phyloP scores from a whole-genome alignment of 495 filamentous ascomycete genomes.

The Aspergillus sclerotiicarbonarius region DNA sequence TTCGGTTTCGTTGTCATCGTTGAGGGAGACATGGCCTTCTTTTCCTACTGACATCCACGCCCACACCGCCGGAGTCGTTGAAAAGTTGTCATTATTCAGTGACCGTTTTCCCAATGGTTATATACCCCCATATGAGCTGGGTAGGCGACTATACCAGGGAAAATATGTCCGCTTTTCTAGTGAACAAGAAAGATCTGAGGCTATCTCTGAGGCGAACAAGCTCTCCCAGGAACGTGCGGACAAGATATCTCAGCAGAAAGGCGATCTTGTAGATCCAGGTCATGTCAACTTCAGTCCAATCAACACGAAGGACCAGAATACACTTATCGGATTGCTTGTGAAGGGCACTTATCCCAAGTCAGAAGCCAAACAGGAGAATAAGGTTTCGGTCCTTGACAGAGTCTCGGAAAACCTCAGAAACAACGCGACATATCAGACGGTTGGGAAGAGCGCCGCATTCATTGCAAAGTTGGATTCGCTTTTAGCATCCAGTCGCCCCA shows the following conservation, averaged over 20 bases:
- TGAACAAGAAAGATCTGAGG: conserved; percentile 39
- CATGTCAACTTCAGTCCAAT: conserved; percentile 41
- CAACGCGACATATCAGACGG: conserved; percentile 45
- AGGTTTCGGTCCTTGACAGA: conserved; percentile 32
- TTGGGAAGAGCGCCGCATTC: conserved; percentile 41
- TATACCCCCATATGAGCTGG: conserved; percentile 38
- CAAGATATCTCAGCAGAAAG: conserved; percentile 40
- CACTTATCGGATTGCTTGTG: conserved; percentile 72
- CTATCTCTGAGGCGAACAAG: conserved; percentile 35
- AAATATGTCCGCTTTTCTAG: conserved; percentile 42
- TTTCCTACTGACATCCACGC: conserved; percentile 34
- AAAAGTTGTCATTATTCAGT: conserved; percentile 37
- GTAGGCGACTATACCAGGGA: conserved; percentile 38
- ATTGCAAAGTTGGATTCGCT: conserved; percentile 45
- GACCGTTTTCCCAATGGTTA: conserved; percentile 41
- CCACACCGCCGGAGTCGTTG: conserved; percentile 31
- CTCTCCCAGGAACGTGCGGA: conserved; percentile 39
- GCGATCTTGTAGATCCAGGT: conserved; percentile 38
- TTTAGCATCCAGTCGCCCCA: conserved; percentile 28
- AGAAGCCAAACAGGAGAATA: conserved; percentile 14
- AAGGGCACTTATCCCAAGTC: conserved; percentile 43
- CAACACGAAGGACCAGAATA: conserved; percentile 55
- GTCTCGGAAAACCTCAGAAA: conserved; percentile 40
- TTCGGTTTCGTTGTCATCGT: conserved; percentile 24
- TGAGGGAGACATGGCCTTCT: conserved; percentile 45